phyloP scores from a whole-genome alignment of 257 asterid species.

The Nicotiana undulata region DNA sequence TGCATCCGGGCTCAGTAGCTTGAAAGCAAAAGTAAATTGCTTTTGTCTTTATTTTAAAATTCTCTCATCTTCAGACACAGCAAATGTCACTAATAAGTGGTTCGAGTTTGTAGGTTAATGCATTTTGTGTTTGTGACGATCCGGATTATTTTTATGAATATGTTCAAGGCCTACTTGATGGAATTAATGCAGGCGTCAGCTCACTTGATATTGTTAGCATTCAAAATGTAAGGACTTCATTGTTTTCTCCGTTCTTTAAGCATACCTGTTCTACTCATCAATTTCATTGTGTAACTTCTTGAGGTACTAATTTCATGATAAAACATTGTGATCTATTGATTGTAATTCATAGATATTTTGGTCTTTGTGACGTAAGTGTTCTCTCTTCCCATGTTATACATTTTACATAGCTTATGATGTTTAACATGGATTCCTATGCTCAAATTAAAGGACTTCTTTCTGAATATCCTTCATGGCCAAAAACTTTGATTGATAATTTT shows the following conservation, averaged over 20 bases:
- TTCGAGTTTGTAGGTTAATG: constrained; percentile 48
- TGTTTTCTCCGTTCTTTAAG: not conserved
- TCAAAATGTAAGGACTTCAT: constrained; percentile 47
- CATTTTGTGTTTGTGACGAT: constrained; percentile 85
- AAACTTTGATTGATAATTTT: not conserved
- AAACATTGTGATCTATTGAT: not conserved
- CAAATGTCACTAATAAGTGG: not conserved
- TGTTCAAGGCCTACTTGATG: constrained; percentile 73
- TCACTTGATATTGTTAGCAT: constrained; percentile 72
- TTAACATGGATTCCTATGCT: not conserved
- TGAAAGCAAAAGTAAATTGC: constrained; percentile 61
- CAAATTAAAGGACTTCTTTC: not conserved
- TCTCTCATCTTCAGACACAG: not conserved
- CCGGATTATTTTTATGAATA: constrained; percentile 81
- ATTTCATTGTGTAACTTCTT: constrained; percentile 2
- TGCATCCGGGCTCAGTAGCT: constrained; percentile 64
- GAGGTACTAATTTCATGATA: not conserved
- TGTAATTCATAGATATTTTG: not conserved
- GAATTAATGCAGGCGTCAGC: constrained; percentile 65
- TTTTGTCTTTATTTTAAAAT: not conserved
- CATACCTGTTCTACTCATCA: not conserved
- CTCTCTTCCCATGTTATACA: not conserved
- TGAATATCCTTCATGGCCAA: not conserved
- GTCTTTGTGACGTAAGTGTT: not conserved
- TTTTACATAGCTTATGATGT: not conserved